Percentiles rank a stretch among this genome's conserved stretches.
phyloP scores from a whole-genome alignment of 768 basidiomycete genomes.

The Tulasnella sp. region DNA sequence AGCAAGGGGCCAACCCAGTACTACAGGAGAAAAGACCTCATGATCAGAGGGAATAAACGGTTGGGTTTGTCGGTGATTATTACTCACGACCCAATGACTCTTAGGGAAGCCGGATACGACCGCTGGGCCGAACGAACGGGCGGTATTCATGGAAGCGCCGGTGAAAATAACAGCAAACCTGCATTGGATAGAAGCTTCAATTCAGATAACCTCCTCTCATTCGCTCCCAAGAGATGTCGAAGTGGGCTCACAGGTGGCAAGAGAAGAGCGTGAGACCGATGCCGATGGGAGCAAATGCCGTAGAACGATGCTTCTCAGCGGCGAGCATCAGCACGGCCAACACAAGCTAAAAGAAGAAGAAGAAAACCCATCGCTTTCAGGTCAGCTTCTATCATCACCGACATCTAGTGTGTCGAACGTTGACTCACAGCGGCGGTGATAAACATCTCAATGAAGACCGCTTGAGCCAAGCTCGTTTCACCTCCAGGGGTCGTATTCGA shows the following conservation, averaged over 20 bases:
- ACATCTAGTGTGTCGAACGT: neutral
- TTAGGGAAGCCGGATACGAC: constrained; percentile 18
- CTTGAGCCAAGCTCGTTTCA: constrained; percentile 13
- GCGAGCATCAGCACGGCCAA: constrained; percentile 19
- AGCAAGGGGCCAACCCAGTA: constrained; percentile 7
- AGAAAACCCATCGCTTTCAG: neutral
- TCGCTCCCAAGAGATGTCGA: too few relatives aligned
- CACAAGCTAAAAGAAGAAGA: constrained; percentile 13
- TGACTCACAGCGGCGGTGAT: constrained; percentile 16
- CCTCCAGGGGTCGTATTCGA: constrained; percentile 15
- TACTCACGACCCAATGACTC: constrained; percentile 11
- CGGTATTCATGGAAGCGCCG: constrained; percentile 21
- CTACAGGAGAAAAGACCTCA: neutral
- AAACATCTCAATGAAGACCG: constrained; percentile 19
- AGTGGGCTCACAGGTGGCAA: constrained; percentile 12
- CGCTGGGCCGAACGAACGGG: constrained; percentile 20
- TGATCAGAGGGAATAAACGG: neutral
- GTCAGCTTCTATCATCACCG: neutral
- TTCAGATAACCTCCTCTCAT: neutral
- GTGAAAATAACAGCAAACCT: constrained; percentile 20
- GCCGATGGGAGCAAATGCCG: constrained; percentile 16
- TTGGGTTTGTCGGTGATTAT: neutral
- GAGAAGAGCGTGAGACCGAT: constrained; percentile 18
- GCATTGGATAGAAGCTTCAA: neutral
- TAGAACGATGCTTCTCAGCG: constrained; percentile 20